Evolutionary conservation across 176 grass and related monocot species (phyloP), one percentile per base, ranked within the genome.

Genomic region (Aegilops speltoides): DNA sequence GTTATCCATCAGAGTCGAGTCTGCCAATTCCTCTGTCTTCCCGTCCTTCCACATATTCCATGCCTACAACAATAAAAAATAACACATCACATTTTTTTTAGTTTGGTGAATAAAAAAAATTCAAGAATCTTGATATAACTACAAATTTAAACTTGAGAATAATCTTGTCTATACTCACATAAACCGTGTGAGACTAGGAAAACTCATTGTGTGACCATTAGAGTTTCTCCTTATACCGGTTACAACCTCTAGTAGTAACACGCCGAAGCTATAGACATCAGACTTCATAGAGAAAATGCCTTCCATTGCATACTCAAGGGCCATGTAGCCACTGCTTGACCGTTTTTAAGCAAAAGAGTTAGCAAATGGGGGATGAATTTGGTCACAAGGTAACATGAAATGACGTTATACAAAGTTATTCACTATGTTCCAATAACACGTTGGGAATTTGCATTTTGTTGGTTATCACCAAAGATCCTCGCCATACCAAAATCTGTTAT

Each of bases 401-500:
- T 43, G 41, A 43, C 0, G 10, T 12, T 43, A 12, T 43, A 43
- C 40, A 43, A 12, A 0, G 41, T 12, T 43, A 12, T 82, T 93
- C 34, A 91, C 89, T 86, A 91, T 72, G 83, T 93, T 29, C 88
- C 91, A 9, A 91, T 86, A 40, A 91, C 73, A 1, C 88, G 64
- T 12, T 26, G 82, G 4, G 86, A 91, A 38, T 86, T 73, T 29
- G 80, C 89, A 10, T 86, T 63, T 80, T 91, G 19, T 13, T 93
- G 83, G 14, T 83, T 87, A 0, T 87, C 65, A 2, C 73, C 26
- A 26, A 91, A 93, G 22, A 93, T 91, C 4, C 92, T 87, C n/a
- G 92, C 86, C 92, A 89, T 90, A 32, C 92, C 92, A 1, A 93
- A 91, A 16, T 93, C 89, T 1, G 89, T 61, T 76, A 93, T 91